Base-by-base conservation (phyloP, 2,329 filamentous ascomycete genomes). In the Colletotrichum navitas region DNA sequence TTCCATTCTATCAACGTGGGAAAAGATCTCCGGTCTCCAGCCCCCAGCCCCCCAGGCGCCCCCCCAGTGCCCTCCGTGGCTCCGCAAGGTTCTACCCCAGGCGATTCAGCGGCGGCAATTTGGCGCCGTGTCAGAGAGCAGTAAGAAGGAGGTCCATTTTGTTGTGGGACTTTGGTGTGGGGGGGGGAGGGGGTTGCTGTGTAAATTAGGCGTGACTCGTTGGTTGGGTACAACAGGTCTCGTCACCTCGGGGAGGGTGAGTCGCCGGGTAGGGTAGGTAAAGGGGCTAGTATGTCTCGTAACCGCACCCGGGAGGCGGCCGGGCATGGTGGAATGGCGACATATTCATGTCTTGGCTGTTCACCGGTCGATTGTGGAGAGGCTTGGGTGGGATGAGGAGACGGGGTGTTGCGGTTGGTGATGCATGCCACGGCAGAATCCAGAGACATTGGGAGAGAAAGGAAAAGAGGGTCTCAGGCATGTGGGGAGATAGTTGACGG, bases 81-180 rank as follows among this genome's bases (percentile, higher is more conserved):
- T 45, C 66, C 66, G 52, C 54, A 47, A 11, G 18, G 11, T 8
- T n/a, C 12, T 51, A 43, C 41, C 68, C 56, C 49, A n/a, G 29
- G 49, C 51, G 14, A 58, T 24, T 29, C 39, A 29, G 55, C 51
- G 36, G 47, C 32, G 36, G 47, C 32, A 41, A 18, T 34, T 61
- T 61, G 47, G 55, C 63, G 52, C 55, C 47, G 45, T 41, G 32
- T 36, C 59, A 26, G 21, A 11, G 6, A 29, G n/a, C 39, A 47
- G 14, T 14, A 14, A 18, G 34, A 24, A 21, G 29, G 54, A 24
- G n/a, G 29, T 52, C 39, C 60, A 51, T 34, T 18, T 52, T 63
- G 66, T 36, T 69, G 63, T 66, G 62, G 62, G 34, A 67, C 41
- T 43, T n/a, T n/a, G n/a, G n/a, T n/a, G n/a, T n/a, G n/a, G 11